These are phyloP conservation scores for Microstegium vimineum DNA, from an alignment of 176 grass and related monocot species.

Conservation along the genomic window DNA sequence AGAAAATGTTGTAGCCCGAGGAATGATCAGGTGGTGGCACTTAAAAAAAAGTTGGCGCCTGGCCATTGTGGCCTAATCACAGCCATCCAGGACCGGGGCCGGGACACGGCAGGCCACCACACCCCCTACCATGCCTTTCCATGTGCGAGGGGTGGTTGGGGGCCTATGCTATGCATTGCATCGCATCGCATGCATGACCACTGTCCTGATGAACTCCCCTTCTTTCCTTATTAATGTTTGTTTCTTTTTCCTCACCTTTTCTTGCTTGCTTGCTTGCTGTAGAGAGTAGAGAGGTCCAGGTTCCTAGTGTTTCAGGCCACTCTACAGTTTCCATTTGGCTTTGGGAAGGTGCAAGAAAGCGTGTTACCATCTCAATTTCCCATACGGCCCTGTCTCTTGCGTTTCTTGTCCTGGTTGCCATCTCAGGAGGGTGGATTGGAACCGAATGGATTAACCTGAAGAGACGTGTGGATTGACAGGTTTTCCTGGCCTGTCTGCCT, in stretches of 20 bases:
- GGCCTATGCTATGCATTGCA: slow-evolving; percentile 21
- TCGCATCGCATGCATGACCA: slow-evolving; percentile 30
- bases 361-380: slow-evolving; percentile 7
- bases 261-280: not conserved
- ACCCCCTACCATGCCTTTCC: slow-evolving; percentile 40
- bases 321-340: slow-evolving; percentile 27
- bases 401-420: not conserved
- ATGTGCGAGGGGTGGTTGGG: slow-evolving; percentile 44
- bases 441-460: not conserved
- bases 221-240: not conserved
- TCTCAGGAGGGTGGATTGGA: not conserved
- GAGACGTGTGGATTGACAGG: not conserved
- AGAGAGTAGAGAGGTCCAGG: slow-evolving; percentile 26
- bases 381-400: slow-evolving; percentile 2
- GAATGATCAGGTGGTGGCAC: slow-evolving; percentile 84
- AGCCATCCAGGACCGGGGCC: slow-evolving; percentile 45
- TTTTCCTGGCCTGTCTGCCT: not conserved
- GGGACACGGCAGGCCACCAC: slow-evolving; percentile 10
- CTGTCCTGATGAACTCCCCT: slow-evolving; percentile 20
- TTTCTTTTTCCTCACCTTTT: not conserved
- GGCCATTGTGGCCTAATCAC: slow-evolving; percentile 67
- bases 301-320: slow-evolving; percentile 26
- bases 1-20: slow-evolving; percentile 38
- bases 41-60: slow-evolving; percentile 87
- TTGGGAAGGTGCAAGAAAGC: slow-evolving; percentile 32